Percentiles rank a stretch among this genome's conserved stretches.
Evolutionary conservation across 2,329 filamentous ascomycete species (phyloP).

Genomic region (Alternaria triticimaculans): DNA sequence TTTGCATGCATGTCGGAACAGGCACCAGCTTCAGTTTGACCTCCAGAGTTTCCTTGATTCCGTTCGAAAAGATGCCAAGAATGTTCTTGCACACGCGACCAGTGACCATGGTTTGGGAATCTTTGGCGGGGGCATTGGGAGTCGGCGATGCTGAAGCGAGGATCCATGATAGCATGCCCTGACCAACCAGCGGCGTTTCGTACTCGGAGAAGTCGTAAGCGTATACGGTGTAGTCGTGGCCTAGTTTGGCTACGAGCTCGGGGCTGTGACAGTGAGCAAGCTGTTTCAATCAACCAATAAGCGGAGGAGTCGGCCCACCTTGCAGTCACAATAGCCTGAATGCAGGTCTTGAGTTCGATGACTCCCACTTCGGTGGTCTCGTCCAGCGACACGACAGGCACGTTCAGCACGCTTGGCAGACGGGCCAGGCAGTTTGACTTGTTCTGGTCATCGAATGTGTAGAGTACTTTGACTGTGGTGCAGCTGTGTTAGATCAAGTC

Average conservation of each 20-base stretch:
- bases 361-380: conserved; percentile 83
- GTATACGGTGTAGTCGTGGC: conserved; percentile 93
- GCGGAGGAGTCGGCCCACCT: conserved; percentile 52
- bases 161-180: conserved; percentile 91
- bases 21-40: conserved; percentile 88
- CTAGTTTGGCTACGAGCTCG: conserved; percentile 76
- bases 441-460: conserved; percentile 90
- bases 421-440: conserved; percentile 90
- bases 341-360: conserved; percentile 84
- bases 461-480: conserved; percentile 85
- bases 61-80: conserved; percentile 82
- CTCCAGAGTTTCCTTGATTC: conserved; percentile 86
- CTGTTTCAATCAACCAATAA: conserved; percentile 13
- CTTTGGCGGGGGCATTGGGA: conserved; percentile 61
- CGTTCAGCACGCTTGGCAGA: conserved; percentile 77
- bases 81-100: conserved; percentile 89
- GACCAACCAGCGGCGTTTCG: conserved; percentile 89
- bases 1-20: conserved; percentile 69
- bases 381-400: conserved; percentile 82
- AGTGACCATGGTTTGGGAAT: conserved; percentile 77
- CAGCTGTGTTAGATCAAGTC: conserved; percentile 24
- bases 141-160: conserved; percentile 67
- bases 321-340: conserved; percentile 77
- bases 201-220: conserved; percentile 96
- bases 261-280: conserved; percentile 67